phyloP scores from a whole-genome alignment of 2,329 filamentous ascomycete genomes.

The Cercospora canescens region DNA sequence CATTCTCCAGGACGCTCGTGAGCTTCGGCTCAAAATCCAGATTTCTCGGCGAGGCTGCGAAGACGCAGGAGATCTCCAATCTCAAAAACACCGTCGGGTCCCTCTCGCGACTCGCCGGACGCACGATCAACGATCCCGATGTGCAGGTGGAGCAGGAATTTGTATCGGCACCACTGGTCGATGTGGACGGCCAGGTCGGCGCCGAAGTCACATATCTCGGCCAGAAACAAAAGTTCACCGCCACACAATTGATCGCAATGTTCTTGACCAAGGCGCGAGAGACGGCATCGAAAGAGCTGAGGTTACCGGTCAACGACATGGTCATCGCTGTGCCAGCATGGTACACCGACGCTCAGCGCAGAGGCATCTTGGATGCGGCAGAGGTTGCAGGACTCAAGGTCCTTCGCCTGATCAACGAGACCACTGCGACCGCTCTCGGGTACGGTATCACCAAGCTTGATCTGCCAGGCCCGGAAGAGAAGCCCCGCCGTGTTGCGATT shows the following conservation, averaged over 20 bases:
- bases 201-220: constrained; percentile 91
- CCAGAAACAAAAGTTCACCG: constrained; percentile 94
- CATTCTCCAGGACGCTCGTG: constrained; percentile 67
- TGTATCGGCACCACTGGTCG: constrained; percentile 80
- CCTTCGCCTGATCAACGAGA: constrained; percentile 95
- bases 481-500: constrained; percentile 85
- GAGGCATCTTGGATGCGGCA: constrained; percentile 83
- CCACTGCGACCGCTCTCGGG: constrained; percentile 90
- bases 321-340: constrained; percentile 93
- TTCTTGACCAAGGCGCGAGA: constrained; percentile 92
- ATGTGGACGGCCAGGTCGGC: constrained; percentile 91
- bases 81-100: constrained; percentile 97
- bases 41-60: constrained; percentile 91
- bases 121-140: constrained; percentile 85
- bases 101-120: constrained; percentile 89
- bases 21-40: constrained; percentile 92
- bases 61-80: constrained; percentile 99
- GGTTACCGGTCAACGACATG: constrained; percentile 86
- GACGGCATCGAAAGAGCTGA: constrained; percentile 83
- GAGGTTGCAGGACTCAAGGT: constrained; percentile 93
- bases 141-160: constrained; percentile 89
- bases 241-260: constrained; percentile 91
- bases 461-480: constrained; percentile 83
- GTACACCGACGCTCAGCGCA: constrained; percentile 94
- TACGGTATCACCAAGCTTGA: constrained; percentile 98